Evolutionary conservation across 2,329 filamentous ascomycete genomes (phyloP), one percentile per base, ranked within the genome.

Genomic region (Clonostachys rhizophaga): DNA sequence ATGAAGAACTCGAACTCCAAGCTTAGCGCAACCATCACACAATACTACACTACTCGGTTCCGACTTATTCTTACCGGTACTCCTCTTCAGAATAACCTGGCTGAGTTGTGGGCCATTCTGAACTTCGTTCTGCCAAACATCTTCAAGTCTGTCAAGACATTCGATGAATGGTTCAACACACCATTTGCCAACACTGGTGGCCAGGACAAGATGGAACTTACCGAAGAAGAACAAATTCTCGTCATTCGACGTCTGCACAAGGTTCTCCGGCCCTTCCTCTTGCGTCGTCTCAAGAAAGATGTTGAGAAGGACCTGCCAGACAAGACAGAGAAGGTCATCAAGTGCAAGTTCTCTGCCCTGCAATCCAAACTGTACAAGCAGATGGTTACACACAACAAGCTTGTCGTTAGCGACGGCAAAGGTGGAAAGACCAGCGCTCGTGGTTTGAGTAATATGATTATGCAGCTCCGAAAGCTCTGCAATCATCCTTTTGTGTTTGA

Each of bases 81-180:
- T 6, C 94, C 94, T 6, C 76, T 99, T 33, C 92, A 99, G 69
- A 99, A 99, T 73, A 99, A 97, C 64, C 76, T 99, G 39, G 84
- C 91, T 4, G 94, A 99, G 65, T 73, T 99, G 58, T 99, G 94
- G 94, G 90, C 94, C 24, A 86, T 99, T 75, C 87, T 99, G 60
- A 99, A 99, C 72, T 99, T 99, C 66, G 94, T 96, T 39, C 75
- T 99, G 43, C 94, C 94, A 4, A 97, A 90, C 57, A 99, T 99
- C 55, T 99, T 99, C 84, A 99, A 99, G 67, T 97, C 94, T 3
- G 91, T 92, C 52, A 96, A 94, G 65, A 97, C 92, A 3, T 99
- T 99, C 62, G 94, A 99, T 65, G 94, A 99, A 67, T 99, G 94
- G 94, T 99, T 99, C 83, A 99, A 97, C 65, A 99, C 94, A 24